Conservation (phyloP, 2,329 filamentous ascomycete genomes). For the Epichloe scottii region DNA sequence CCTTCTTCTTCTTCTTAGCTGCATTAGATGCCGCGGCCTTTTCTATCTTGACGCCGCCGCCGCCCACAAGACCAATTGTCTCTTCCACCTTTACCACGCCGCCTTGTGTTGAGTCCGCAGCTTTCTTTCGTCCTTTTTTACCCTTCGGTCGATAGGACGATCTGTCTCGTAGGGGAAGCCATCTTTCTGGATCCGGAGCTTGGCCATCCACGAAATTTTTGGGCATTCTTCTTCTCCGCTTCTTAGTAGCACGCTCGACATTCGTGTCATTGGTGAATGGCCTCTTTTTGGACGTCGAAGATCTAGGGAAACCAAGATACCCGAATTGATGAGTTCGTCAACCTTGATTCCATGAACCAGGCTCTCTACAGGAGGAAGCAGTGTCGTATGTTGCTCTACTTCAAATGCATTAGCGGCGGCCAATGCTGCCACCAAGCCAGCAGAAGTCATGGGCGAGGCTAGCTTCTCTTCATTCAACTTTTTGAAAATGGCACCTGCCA, state of each 20-base stretch:
- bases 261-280: conserved; percentile 23
- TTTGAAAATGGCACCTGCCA: conserved; percentile 69
- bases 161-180: conserved; percentile 81
- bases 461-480: conserved; percentile 53
- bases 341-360: conserved; percentile 51
- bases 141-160: conserved; percentile 84
- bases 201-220: conserved; percentile 67
- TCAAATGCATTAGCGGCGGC: conserved; percentile 48
- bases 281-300: conserved; percentile 36
- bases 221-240: conserved; percentile 51
- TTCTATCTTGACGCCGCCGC: conserved; percentile 53
- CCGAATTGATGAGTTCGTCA: conserved; percentile 49
- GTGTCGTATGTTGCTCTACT: conserved; percentile 39
- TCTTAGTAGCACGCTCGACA: conserved; percentile 33
- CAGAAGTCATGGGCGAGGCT: conserved; percentile 57
- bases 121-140: conserved; percentile 81
- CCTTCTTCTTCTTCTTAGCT: conserved; percentile 40
- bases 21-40: conserved; percentile 31
- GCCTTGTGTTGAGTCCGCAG: conserved; percentile 69
- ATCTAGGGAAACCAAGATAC: conserved; percentile 37
- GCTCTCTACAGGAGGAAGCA: conserved; percentile 48
- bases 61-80: conserved; percentile 50
- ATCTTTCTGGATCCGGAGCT: conserved; percentile 78
- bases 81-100: conserved; percentile 65
- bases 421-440: conserved; percentile 77